Percentiles rank a stretch among this genome's conserved stretches.
Conservation (phyloP, 495 filamentous ascomycete species). For the Penicillium manginii region DNA sequence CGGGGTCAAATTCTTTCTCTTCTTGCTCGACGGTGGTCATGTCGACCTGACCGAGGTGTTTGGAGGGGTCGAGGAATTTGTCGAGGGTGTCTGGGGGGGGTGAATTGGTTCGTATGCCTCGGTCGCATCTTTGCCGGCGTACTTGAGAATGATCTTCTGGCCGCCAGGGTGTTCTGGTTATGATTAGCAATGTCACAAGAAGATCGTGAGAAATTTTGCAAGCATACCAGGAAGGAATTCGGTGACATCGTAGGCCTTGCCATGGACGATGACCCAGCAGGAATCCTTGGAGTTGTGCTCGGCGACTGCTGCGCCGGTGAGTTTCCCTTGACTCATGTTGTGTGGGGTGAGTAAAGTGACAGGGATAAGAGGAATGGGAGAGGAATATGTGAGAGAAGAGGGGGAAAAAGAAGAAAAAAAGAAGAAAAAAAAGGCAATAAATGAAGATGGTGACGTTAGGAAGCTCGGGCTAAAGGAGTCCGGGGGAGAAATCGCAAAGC, state of each 20-base stretch:
- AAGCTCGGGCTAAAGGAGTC: conserved; percentile 39
- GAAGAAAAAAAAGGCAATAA: conserved; percentile 5
- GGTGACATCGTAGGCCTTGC: conserved; percentile 89
- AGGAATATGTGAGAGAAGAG: conserved; percentile 2
- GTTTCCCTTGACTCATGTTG: conserved; percentile 43
- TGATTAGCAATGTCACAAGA: conserved; percentile 2
- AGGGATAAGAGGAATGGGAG: background rate
- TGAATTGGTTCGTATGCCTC: conserved; percentile 92
- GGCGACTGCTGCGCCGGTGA: conserved; percentile 77
- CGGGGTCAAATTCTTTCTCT: conserved; percentile 70
- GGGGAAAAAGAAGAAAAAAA: conserved; percentile 7
- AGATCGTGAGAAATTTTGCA: background rate
- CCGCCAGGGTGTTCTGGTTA: conserved; percentile 78
- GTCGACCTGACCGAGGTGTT: conserved; percentile 90
- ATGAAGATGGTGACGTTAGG: background rate
- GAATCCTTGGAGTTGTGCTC: conserved; percentile 84
- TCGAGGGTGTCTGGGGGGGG: conserved; percentile 77
- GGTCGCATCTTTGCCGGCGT: conserved; percentile 84
- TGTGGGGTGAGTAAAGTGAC: background rate
- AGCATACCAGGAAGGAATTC: conserved; percentile 74
- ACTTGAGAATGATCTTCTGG: conserved; percentile 79
- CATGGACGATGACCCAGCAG: conserved; percentile 85
- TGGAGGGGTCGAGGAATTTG: conserved; percentile 79
- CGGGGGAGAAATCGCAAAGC: conserved; percentile 18
- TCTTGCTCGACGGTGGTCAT: conserved; percentile 81